Percentiles rank a stretch among this genome's conserved stretches.
Conservation (phyloP, 352 stramenopile genomes). For the Blastocystis sp. region DNA sequence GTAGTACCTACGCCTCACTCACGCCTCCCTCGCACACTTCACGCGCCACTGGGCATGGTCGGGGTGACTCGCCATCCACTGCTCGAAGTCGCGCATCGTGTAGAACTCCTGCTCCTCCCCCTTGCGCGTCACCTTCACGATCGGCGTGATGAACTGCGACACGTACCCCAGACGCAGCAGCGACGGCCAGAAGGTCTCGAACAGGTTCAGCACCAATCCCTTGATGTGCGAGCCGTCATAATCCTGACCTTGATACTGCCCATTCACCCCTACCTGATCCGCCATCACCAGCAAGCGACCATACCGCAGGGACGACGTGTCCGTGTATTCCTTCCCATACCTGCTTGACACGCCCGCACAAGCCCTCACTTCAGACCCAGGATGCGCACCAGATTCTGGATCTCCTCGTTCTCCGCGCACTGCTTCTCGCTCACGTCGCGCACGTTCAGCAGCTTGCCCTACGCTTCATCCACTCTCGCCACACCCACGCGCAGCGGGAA, state of each 20-base stretch:
- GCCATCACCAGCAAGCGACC: conserved; percentile 99
- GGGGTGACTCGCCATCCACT: conserved; percentile 82
- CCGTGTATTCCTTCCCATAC: conserved; percentile 68
- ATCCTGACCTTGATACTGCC: conserved; percentile 74
- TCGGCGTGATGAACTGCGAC: conserved; percentile 93
- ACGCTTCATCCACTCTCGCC: background rate
- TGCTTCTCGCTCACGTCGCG: conserved; percentile 92
- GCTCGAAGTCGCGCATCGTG: conserved; percentile 91
- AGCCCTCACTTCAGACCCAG: conserved; percentile 89
- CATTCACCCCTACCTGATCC: conserved; percentile 82
- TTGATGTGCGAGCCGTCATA: conserved; percentile 97
- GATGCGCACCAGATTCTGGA: conserved; percentile 92
- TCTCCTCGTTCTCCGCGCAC: conserved; percentile 92
- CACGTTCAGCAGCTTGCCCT: conserved; percentile 96
- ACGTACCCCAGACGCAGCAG: conserved; percentile 85
- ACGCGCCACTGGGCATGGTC: conserved; percentile 87
- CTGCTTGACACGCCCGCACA: conserved; percentile 70
- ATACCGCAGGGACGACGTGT: conserved; percentile 84
- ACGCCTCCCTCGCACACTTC: conserved; percentile 75
- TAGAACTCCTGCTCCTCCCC: conserved; percentile 85
- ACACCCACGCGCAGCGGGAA: conserved; percentile 83
- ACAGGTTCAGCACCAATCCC: conserved; percentile 95
- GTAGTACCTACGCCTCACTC: conserved; percentile 81
- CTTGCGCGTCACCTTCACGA: conserved; percentile 90
- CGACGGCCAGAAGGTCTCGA: conserved; percentile 94